Conservation (phyloP, 164 flowering plant species). For the Hamamelis virginiana region DNA sequence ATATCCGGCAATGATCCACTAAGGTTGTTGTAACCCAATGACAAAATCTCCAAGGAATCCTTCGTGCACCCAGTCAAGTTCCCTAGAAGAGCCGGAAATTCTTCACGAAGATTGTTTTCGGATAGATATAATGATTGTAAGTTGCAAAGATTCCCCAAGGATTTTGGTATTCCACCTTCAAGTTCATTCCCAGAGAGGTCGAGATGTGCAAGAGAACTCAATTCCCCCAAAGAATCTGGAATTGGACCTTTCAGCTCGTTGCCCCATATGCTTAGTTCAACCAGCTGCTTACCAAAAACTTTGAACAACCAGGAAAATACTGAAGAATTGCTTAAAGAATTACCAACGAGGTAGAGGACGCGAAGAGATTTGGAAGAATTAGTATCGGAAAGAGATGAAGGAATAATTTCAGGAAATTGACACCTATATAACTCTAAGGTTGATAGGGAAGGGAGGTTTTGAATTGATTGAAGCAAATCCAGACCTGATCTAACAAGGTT, state of each 20-base stretch:
- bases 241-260: background rate
- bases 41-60: too few relatives aligned
- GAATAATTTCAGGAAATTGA: background rate
- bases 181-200: conserved; percentile 4
- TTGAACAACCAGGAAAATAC: background rate
- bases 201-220: background rate
- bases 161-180: conserved; percentile 1
- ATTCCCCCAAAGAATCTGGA: background rate
- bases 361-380: conserved; percentile 3
- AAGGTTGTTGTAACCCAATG: too few relatives aligned
- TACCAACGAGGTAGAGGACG: conserved; percentile 1
- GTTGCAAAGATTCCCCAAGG: background rate
- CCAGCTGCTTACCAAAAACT: background rate
- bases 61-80: too few relatives aligned
- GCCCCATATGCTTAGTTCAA: background rate
- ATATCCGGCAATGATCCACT: background rate
- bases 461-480: conserved; percentile 7
- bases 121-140: too few relatives aligned
- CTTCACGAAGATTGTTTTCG: conserved; percentile 1
- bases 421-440: conserved; percentile 9
- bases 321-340: background rate
- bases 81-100: too few relatives aligned
- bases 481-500: background rate
- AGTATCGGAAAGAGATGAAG: background rate
- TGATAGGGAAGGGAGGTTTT: conserved; percentile 17